Evolutionary conservation across 2,329 filamentous ascomycete genomes (phyloP).

Genomic region (Dactylonectria estremocensis): DNA sequence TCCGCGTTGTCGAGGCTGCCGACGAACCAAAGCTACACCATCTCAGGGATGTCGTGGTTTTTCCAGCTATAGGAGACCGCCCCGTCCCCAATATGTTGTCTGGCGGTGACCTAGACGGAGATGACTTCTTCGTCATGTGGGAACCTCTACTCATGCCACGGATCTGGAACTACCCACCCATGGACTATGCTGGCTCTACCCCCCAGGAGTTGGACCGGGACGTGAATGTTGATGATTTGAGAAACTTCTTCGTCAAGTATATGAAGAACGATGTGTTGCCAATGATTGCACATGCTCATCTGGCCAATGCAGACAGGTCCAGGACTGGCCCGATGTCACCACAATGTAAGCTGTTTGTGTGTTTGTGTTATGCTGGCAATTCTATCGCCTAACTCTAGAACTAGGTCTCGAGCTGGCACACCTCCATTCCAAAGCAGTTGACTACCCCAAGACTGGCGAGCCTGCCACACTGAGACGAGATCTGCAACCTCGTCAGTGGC

Average conservation of each 20-base stretch:
- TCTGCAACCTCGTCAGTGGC: conserved; percentile 77
- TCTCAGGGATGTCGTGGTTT: conserved; percentile 87
- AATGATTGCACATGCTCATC: conserved; percentile 85
- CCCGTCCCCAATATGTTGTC: conserved; percentile 96
- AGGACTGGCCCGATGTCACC: conserved; percentile 74
- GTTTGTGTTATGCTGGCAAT: neutral
- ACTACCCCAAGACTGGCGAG: conserved; percentile 92
- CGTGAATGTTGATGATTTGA: conserved; percentile 82
- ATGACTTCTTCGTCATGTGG: conserved; percentile 97
- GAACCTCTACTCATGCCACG: conserved; percentile 80
- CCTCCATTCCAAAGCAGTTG: conserved; percentile 92
- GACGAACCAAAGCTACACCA: conserved; percentile 81
- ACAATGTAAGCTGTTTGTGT: conserved; percentile 79
- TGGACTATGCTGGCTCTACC: conserved; percentile 78
- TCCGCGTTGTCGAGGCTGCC: conserved; percentile 89
- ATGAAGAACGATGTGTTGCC: conserved; percentile 92
- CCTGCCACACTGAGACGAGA: conserved; percentile 77
- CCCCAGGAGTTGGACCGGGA: conserved; percentile 70
- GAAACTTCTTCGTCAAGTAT: conserved; percentile 89
- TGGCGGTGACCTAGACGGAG: conserved; percentile 94
- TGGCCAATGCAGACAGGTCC: conserved; percentile 80
- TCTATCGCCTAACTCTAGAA: conserved; percentile 1
- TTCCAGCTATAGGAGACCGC: conserved; percentile 86
- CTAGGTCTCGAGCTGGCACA: conserved; percentile 78
- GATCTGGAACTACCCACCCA: conserved; percentile 80